Evolutionary conservation across 2,329 filamentous ascomycete genomes (phyloP).

Genomic region (Ophiobolus disseminans): DNA sequence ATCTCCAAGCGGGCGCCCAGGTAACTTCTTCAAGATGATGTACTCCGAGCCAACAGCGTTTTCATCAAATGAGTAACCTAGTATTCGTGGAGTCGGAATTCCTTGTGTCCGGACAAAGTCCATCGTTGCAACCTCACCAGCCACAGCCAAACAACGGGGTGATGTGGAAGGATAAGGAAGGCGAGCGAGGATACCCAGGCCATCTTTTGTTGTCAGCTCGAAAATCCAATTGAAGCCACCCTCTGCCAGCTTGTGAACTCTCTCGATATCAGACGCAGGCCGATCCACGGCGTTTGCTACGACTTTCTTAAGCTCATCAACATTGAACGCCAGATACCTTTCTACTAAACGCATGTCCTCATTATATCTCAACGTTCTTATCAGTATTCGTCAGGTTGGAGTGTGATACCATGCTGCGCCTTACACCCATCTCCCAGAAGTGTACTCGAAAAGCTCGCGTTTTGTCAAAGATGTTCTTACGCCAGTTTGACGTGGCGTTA

Average conservation of each 20-base stretch:
- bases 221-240: slow-evolving; percentile 49
- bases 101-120: slow-evolving; percentile 37
- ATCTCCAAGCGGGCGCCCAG: slow-evolving; percentile 27
- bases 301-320: slow-evolving; percentile 28
- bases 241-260: slow-evolving; percentile 45
- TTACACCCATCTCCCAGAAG: slow-evolving; percentile 39
- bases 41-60: slow-evolving; percentile 39
- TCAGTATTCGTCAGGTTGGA: neutral
- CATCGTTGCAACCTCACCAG: slow-evolving; percentile 50
- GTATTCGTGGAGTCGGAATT: slow-evolving; percentile 32
- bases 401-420: neutral
- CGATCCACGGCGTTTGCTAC: slow-evolving; percentile 24
- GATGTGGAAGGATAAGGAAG: slow-evolving; percentile 45
- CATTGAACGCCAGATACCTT: slow-evolving; percentile 27
- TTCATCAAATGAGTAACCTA: slow-evolving; percentile 25
- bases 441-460: slow-evolving; percentile 35
- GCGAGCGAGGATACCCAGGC: slow-evolving; percentile 35
- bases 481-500: too few species aligned
- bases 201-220: slow-evolving; percentile 37
- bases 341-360: slow-evolving; percentile 27
- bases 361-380: slow-evolving; percentile 23
- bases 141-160: slow-evolving; percentile 35
- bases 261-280: slow-evolving; percentile 20
- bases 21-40: slow-evolving; percentile 41
- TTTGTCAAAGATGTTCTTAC: too few species aligned